Base-by-base conservation (phyloP, 805 yeast species). In the Novakomyces olei region DNA sequence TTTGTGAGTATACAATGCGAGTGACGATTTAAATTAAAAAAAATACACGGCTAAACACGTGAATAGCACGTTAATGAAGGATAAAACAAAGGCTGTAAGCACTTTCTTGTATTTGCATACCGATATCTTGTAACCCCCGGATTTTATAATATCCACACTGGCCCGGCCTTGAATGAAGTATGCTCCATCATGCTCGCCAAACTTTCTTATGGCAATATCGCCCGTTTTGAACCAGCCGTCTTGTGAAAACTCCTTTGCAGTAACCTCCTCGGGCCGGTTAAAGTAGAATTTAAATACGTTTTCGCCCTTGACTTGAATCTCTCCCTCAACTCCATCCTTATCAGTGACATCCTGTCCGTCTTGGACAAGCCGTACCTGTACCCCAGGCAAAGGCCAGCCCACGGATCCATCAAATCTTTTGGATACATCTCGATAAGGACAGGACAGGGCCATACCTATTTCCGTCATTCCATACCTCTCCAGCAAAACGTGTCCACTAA, bases 211-310 rank as follows among this genome's bases (percentile, higher is more conserved):
- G n/a, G n/a, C n/a, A n/a, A 85, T 80, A 54, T 88, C 98, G 54
- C 98, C 98, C 22, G 96, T 88, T 50, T 61, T 65, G 62, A 88
- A 88, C 95, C 95, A 88, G 16, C 83, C 91, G 44, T 77, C 83
- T n/a, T n/a, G n/a, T n/a, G n/a, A n/a, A n/a, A n/a, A n/a, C n/a
- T n/a, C n/a, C n/a, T n/a, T n/a, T n/a, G n/a, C n/a, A n/a, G n/a
- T n/a, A n/a, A n/a, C n/a, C n/a, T n/a, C 69, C 32, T 60, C 61
- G 5, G 52, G 51, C 38, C 63, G 57, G 33, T 63, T 56, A 50
- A 50, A 68, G 47, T 68, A 68, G 14, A 59, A 58, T 27, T 45
- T 37, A 45, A 67, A 67, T n/a, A 67, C 53, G 36, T 65, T 69
- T 2, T 69, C 64, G 1, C 75, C 74, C 15, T 65, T 44, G 12